Percentiles rank a stretch among this genome's conserved stretches.
Evolutionary conservation across 768 basidiomycete genomes (phyloP).

Genomic region (Phylloporus rhodoxanthus): DNA sequence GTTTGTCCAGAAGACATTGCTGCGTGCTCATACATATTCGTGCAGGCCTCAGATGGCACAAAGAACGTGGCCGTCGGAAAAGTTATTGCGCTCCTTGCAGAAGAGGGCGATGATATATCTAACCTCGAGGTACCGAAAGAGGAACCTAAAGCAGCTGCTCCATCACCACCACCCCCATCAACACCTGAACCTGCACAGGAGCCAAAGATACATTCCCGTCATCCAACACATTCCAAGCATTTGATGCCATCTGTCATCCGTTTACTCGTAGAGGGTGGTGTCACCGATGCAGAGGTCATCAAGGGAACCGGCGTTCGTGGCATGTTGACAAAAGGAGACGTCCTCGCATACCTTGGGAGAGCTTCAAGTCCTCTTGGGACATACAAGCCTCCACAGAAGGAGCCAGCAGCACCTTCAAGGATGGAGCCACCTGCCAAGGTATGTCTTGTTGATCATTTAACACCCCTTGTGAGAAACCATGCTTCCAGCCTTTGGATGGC

Average conservation of each 20-base stretch:
- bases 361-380: slow-evolving; percentile 75
- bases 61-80: slow-evolving; percentile 85
- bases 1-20: slow-evolving; percentile 20
- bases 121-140: slow-evolving; percentile 63
- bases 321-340: slow-evolving; percentile 95
- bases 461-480: neutral
- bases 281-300: slow-evolving; percentile 59
- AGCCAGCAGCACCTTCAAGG: slow-evolving; percentile 28
- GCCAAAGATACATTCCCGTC: slow-evolving; percentile 32
- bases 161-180: slow-evolving; percentile 17
- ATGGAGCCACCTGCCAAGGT: slow-evolving; percentile 37
- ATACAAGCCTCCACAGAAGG: slow-evolving; percentile 44
- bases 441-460: slow-evolving; percentile 1
- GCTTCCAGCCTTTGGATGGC: slow-evolving; percentile 51
- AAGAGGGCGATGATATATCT: slow-evolving; percentile 93
- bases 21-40: neutral
- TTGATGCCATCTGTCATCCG: slow-evolving; percentile 90
- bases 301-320: slow-evolving; percentile 87
- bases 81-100: slow-evolving; percentile 86
- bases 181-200: slow-evolving; percentile 20
- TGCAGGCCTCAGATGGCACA: slow-evolving; percentile 66
- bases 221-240: slow-evolving; percentile 53
- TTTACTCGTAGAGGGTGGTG: slow-evolving; percentile 52
- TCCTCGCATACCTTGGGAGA: slow-evolving; percentile 79
- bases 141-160: slow-evolving; percentile 17